Evolutionary conservation across 129 eudicot species (phyloP).

Genomic region (Kitagawia praeruptora): DNA sequence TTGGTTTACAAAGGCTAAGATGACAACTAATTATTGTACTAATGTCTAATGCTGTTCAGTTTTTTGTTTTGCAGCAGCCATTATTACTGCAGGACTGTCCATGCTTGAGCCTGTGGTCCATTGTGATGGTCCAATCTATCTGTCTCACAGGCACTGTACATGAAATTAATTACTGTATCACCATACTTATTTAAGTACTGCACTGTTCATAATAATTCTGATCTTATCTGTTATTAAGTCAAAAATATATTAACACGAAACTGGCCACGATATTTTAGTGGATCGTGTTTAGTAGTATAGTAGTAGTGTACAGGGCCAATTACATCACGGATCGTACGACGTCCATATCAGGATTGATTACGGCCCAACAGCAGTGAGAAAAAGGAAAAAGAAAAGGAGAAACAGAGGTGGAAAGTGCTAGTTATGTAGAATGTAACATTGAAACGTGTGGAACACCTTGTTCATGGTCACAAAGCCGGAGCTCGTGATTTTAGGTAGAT

Average conservation of each 20-base stretch:
- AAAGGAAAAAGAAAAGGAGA: neutral
- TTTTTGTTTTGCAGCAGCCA: neutral
- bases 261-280: no score
- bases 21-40: no score
- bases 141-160: neutral
- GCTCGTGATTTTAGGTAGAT: neutral
- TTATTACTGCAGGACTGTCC: neutral
- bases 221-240: neutral
- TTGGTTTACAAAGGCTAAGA: no score
- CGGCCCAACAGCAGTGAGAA: neutral
- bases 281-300: no score
- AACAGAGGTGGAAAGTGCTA: neutral
- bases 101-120: conserved; percentile 9
- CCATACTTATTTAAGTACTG: conserved; percentile 1
- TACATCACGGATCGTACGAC: neutral
- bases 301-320: neutral
- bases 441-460: neutral
- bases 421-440: neutral
- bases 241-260: neutral
- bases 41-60: neutral
- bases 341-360: no score
- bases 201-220: neutral
- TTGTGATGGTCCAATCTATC: neutral
- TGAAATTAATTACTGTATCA: neutral
- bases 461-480: neutral